phyloP scores from a whole-genome alignment of 352 stramenopile species.

The Globisporangium ultimum region DNA sequence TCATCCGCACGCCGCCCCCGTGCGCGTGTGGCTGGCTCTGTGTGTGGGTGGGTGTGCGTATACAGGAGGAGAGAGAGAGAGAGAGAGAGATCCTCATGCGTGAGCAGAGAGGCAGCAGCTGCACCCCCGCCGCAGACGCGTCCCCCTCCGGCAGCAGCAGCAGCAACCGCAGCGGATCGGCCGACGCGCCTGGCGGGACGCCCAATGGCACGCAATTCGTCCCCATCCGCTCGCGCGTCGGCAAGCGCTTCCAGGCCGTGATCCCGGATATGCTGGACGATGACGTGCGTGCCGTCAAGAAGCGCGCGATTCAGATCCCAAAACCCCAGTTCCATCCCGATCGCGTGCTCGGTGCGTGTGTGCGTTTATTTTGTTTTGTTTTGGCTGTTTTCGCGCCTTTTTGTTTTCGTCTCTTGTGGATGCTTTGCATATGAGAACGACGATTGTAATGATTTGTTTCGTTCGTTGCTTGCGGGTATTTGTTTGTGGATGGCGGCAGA shows the following conservation, averaged over 20 bases:
- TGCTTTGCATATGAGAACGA: not conserved
- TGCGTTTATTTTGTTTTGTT: not conserved
- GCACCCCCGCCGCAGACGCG: not conserved
- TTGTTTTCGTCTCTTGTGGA: not conserved
- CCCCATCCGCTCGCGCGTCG: slow-evolving; percentile 73
- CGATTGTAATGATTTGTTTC: not conserved
- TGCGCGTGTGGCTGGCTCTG: not conserved
- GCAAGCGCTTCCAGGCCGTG: slow-evolving; percentile 75
- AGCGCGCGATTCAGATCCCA: slow-evolving; percentile 23
- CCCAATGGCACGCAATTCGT: slow-evolving; percentile 39
- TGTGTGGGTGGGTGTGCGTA: not conserved
- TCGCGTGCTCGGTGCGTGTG: slow-evolving; percentile 42
- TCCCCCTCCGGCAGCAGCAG: slow-evolving; percentile 15
- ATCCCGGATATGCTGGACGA: slow-evolving; percentile 50
- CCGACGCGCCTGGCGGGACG: slow-evolving; percentile 1
- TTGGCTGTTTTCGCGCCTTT: not conserved
- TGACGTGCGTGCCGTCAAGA: slow-evolving; percentile 19
- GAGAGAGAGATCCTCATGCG: slow-evolving; percentile 2
- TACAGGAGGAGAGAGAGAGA: not conserved
- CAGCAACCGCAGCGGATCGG: not conserved
- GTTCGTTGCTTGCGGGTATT: not conserved
- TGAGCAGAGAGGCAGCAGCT: slow-evolving; percentile 9
- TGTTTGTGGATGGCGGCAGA: slow-evolving; percentile 20
- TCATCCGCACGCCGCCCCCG: not conserved
- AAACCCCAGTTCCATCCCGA: slow-evolving; percentile 45